A percentile compares a stretch with the other conserved stretches of the same genome.
phyloP scores from a whole-genome alignment of 345 rosid genomes.

The Boechera divaricarpa region DNA sequence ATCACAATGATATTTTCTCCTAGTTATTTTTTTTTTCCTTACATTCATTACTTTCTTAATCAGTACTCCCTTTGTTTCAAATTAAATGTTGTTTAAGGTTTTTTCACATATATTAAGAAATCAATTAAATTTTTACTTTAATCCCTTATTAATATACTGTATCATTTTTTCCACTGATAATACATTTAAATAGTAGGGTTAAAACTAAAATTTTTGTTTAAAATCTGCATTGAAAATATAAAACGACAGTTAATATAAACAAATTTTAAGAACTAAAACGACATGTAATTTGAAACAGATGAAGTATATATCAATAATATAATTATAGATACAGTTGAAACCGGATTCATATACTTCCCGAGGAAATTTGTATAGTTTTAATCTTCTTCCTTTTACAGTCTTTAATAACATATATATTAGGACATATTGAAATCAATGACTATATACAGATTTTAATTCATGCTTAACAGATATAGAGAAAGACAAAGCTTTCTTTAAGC shows the following conservation, averaged over 20 bases:
- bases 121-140: no score
- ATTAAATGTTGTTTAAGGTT: no score
- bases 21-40: neutral
- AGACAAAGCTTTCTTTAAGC: constrained; percentile 13
- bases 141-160: no score
- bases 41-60: neutral
- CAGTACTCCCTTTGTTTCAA: no score
- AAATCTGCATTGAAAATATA: no score
- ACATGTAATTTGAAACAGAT: no score
- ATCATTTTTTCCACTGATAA: no score
- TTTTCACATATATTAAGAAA: no score
- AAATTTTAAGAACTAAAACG: no score
- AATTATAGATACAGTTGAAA: constrained; percentile 5
- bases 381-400: neutral
- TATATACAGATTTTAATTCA: constrained; percentile 12
- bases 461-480: constrained; percentile 3
- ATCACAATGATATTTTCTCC: constrained; percentile 3
- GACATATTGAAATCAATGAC: constrained; percentile 8
- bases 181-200: no score
- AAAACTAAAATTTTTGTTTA: no score
- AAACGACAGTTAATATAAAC: no score
- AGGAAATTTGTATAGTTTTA: neutral
- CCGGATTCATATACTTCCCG: neutral
- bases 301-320: neutral
- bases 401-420: neutral